phyloP scores from a whole-genome alignment of 2,329 filamentous ascomycete species.

The Annulohypoxylon truncatum region DNA sequence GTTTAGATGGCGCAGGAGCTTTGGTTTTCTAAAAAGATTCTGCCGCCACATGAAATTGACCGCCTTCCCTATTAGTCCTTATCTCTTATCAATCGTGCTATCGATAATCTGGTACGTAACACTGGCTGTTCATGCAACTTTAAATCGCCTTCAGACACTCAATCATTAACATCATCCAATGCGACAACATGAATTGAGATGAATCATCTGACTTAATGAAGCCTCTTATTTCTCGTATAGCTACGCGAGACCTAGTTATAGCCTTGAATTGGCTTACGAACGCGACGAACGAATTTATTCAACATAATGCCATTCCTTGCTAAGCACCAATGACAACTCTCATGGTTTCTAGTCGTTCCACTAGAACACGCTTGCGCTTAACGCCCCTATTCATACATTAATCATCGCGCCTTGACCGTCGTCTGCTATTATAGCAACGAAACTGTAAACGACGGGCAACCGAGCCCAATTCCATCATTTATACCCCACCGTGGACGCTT shows the following conservation, averaged over 20 bases:
- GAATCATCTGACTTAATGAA: neutral
- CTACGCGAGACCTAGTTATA: neutral
- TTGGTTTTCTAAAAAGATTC: slow-evolving; percentile 30
- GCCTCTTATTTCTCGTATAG: neutral
- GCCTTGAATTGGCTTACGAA: neutral
- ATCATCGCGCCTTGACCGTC: neutral
- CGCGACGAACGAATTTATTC: neutral
- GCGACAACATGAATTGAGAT: slow-evolving; percentile 21
- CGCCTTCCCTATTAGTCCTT: slow-evolving; percentile 43
- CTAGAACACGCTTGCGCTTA: neutral
- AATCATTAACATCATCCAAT: slow-evolving; percentile 10
- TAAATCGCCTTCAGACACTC: neutral
- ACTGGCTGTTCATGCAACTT: neutral
- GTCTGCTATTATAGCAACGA: slow-evolving; percentile 1
- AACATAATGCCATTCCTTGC: neutral
- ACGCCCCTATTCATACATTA: neutral
- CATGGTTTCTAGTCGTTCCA: neutral
- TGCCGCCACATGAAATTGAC: slow-evolving; percentile 47
- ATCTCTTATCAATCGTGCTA: slow-evolving; percentile 16
- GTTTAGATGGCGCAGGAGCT: neutral
- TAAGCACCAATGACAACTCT: neutral
- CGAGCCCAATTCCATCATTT: neutral
- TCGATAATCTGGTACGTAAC: slow-evolving; percentile 7
- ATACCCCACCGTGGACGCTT: neutral
- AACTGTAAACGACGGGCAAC: neutral